phyloP scores from a whole-genome alignment of 306 rosid species.

The cucumber (Cucumis sativus) region Cucumber_9930_V3 NC_026657.2:13701501-13702000 shows the following conservation, averaged over 20 bases:
- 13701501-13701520: no score
- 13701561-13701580: neutral
- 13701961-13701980: no score
- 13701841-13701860: neutral
- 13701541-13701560: no score
- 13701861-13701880: no score
- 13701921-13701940: no score
- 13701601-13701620: no score
- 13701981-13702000: no score
- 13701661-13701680: no score
- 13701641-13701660: neutral
- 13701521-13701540: neutral
- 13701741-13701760: no score
- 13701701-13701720: neutral
- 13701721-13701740: neutral
- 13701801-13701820: neutral
- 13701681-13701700: neutral
- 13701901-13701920: neutral
- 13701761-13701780: neutral
- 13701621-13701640: neutral
- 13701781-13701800: neutral
- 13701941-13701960: no score
- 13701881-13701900: neutral
- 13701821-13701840: neutral
- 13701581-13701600: neutral